Evolutionary conservation across 352 stramenopile species (phyloP).

Genomic region (Phytophthora hybrid): DNA sequence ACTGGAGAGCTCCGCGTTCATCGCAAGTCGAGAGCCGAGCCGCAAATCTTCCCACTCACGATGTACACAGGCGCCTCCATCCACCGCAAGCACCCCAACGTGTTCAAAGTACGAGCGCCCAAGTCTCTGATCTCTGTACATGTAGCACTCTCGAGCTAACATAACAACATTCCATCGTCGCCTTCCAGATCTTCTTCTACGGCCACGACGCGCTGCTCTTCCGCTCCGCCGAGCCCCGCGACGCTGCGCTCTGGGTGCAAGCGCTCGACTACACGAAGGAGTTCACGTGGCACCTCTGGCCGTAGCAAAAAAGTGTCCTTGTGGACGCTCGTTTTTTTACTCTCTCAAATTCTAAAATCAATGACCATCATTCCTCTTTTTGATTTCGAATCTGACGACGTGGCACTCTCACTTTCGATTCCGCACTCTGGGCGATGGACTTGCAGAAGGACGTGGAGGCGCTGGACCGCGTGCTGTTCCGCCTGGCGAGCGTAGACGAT

Average conservation of each 20-base stretch:
- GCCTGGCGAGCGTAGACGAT: constrained; percentile 72
- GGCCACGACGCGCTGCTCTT: background rate
- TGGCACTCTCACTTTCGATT: constrained; percentile 22
- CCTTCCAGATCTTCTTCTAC: background rate
- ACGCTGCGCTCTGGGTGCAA: background rate
- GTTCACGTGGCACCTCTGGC: constrained; percentile 1
- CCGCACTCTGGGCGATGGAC: constrained; percentile 26
- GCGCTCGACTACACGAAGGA: background rate
- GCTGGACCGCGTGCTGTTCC: constrained; percentile 83
- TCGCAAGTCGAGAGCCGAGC: background rate
- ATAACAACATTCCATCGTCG: background rate
- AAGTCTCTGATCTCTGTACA: background rate
- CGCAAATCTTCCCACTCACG: background rate
- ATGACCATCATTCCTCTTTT: constrained; percentile 29
- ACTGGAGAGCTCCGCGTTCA: background rate
- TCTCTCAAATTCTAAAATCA: constrained; percentile 1
- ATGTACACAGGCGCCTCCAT: background rate
- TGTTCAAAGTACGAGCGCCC: background rate
- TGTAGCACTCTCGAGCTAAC: too few species aligned
- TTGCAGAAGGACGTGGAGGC: constrained; percentile 67
- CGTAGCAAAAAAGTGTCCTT: background rate
- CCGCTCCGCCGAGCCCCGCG: background rate
- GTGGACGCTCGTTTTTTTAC: background rate
- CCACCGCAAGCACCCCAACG: background rate
- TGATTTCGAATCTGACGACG: background rate